phyloP scores from a whole-genome alignment of 257 asterid species.

The Penstemon newberryi region DNA sequence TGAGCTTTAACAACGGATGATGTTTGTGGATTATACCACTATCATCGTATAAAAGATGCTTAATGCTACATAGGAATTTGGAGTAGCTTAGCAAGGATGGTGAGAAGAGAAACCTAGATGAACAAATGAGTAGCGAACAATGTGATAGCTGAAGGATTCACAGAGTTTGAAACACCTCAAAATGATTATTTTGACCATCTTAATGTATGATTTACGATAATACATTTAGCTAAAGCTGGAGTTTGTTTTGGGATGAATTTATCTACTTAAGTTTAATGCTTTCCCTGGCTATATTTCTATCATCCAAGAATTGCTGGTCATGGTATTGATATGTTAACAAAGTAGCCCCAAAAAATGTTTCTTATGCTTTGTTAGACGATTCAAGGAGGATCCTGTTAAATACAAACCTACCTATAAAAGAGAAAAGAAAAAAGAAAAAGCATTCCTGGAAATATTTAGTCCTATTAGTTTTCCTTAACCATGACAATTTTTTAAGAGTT shows the following conservation, averaged over 20 bases:
- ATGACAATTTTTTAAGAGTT: too few species aligned
- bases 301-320: neutral
- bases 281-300: neutral
- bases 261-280: neutral
- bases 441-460: too few species aligned
- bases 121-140: neutral
- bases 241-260: slow-evolving; percentile 16
- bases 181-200: neutral
- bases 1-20: neutral
- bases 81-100: neutral
- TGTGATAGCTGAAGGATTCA: slow-evolving; percentile 17
- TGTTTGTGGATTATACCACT: neutral
- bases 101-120: slow-evolving; percentile 1
- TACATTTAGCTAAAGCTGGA: slow-evolving; percentile 9
- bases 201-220: neutral
- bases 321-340: neutral
- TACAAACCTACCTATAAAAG: too few species aligned
- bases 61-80: neutral
- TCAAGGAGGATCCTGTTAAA: too few species aligned
- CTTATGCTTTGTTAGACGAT: neutral
- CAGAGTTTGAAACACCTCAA: neutral
- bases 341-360: neutral
- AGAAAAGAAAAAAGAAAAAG: too few species aligned
- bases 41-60: neutral
- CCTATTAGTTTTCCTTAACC: too few species aligned